Percentiles rank a stretch among this genome's conserved stretches.
Evolutionary conservation across 129 eudicot species (phyloP).

Genomic region (Silybum marianum): DNA sequence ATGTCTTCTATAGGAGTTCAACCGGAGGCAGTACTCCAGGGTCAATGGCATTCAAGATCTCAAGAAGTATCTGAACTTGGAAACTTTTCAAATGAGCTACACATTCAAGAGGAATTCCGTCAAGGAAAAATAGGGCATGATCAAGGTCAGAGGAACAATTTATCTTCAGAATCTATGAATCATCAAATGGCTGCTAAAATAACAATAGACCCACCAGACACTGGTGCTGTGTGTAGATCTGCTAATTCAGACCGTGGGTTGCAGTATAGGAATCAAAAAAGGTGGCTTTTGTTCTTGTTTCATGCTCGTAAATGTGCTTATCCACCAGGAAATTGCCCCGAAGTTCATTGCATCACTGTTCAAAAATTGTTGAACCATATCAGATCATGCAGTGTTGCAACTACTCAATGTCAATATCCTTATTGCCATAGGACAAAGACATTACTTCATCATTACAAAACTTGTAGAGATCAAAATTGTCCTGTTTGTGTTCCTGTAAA

Average conservation of each 20-base stretch:
- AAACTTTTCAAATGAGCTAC: constrained; percentile 43
- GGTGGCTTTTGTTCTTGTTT: constrained; percentile 81
- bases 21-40: constrained; percentile 43
- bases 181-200: constrained; percentile 33
- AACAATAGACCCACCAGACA: constrained; percentile 42
- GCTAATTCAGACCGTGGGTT: constrained; percentile 37
- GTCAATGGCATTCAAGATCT: constrained; percentile 64
- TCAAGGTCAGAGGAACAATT: constrained; percentile 53
- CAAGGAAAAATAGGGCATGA: constrained; percentile 57
- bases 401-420: constrained; percentile 53
- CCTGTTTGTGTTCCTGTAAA: constrained; percentile 82
- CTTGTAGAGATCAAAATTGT: constrained; percentile 61
- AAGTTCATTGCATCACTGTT: constrained; percentile 45
- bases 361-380: constrained; percentile 72
- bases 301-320: constrained; percentile 81
- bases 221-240: constrained; percentile 33
- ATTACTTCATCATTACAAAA: constrained; percentile 55
- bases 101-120: constrained; percentile 51
- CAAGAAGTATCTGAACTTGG: constrained; percentile 49
- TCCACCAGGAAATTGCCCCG: constrained; percentile 75
- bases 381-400: constrained; percentile 39
- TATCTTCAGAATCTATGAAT: constrained; percentile 50
- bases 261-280: constrained; percentile 57
- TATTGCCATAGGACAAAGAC: constrained; percentile 52
- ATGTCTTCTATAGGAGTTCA: constrained; percentile 33